Conservation (phyloP, 106 monocot species). For the Allium cepa region DNA sequence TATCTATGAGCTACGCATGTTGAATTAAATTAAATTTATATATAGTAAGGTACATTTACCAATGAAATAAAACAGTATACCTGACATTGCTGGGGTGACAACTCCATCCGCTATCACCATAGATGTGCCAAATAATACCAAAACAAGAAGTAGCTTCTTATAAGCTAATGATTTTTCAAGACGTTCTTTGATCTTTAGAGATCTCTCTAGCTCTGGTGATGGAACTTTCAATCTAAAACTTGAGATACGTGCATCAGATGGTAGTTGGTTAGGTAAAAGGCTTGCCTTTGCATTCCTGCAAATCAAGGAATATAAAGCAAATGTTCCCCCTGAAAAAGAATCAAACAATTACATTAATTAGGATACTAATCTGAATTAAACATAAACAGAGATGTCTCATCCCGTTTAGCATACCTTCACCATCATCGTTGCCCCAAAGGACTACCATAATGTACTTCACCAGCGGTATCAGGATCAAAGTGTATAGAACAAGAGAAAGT, state of each 20-base stretch:
- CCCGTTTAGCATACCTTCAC: conserved; percentile 68
- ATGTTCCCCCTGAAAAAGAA: conserved; percentile 66
- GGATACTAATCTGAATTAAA: not conserved
- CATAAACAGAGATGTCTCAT: not conserved
- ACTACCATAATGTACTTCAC: conserved; percentile 80
- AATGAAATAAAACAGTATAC: conserved; percentile 24
- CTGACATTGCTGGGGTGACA: conserved; percentile 95
- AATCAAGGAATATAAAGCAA: conserved; percentile 97
- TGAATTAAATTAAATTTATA: too few species aligned
- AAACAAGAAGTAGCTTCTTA: conserved; percentile 76
- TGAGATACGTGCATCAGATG: conserved; percentile 90
- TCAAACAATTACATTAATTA: not conserved
- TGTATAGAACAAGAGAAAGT: conserved; percentile 87
- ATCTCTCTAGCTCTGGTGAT: conserved; percentile 87
- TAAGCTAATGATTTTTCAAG: conserved; percentile 60
- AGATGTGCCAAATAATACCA: conserved; percentile 91
- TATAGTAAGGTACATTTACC: not conserved
- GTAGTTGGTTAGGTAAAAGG: conserved; percentile 86
- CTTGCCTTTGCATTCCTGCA: conserved; percentile 93
- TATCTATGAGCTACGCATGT: too few species aligned
- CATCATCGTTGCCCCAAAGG: conserved; percentile 90
- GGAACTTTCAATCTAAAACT: conserved; percentile 87
- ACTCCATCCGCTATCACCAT: conserved; percentile 96
- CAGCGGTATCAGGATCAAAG: conserved; percentile 86
- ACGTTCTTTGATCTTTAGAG: conserved; percentile 78